phyloP scores from a whole-genome alignment of 2,329 filamentous ascomycete species.

The Sclerotinia nivalis region DNA sequence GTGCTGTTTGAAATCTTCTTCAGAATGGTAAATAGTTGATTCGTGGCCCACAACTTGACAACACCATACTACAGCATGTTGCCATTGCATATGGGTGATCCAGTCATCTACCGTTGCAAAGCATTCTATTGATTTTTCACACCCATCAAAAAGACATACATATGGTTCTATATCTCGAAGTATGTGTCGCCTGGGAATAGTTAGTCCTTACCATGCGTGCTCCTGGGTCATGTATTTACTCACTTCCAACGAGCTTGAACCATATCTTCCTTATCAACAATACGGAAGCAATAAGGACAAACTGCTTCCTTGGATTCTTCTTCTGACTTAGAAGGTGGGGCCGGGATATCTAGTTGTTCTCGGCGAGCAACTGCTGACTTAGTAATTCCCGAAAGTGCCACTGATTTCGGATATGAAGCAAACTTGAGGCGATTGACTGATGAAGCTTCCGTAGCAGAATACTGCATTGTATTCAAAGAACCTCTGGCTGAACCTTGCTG shows the following conservation, averaged over 20 bases:
- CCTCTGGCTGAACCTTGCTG: not conserved
- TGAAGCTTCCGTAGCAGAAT: conserved; percentile 19
- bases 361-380: conserved; percentile 8
- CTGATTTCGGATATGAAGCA: conserved; percentile 18
- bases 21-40: conserved; percentile 1
- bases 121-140: not conserved
- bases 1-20: conserved; percentile 10
- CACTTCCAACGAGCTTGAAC: conserved; percentile 9
- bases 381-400: conserved; percentile 1
- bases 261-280: conserved; percentile 8
- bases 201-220: not conserved
- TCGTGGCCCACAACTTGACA: conserved; percentile 11
- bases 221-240: not conserved
- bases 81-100: conserved; percentile 17
- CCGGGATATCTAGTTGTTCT: conserved; percentile 11
- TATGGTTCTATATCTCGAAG: conserved; percentile 18
- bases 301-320: not conserved
- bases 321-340: not conserved
- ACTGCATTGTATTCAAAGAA: conserved; percentile 8
- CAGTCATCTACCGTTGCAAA: conserved; percentile 15
- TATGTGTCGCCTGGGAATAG: not conserved
- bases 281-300: conserved; percentile 11
- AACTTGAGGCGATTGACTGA: conserved; percentile 14
- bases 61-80: conserved; percentile 15
- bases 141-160: conserved; percentile 14